A percentile compares a stretch with the other conserved stretches of the same genome.
phyloP scores from a whole-genome alignment of 129 eudicot species.

The Flaveria linearis region DNA sequence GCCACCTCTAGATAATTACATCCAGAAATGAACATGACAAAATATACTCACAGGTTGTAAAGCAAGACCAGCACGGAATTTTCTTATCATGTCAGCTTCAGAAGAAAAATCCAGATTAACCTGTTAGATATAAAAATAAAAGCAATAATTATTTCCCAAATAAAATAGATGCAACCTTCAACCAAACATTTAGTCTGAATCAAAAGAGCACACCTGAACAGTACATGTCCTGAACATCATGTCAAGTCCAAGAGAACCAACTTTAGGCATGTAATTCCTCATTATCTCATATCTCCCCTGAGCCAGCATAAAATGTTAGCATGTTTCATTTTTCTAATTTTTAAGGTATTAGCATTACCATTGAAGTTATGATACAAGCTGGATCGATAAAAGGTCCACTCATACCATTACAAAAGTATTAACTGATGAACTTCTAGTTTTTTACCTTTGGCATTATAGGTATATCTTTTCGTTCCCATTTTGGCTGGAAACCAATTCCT shows the following conservation, averaged over 20 bases:
- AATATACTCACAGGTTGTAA: constrained; percentile 87
- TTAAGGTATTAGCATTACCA: not conserved
- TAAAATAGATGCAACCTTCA: not conserved
- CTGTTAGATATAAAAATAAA: constrained; percentile 39
- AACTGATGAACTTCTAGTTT: not conserved
- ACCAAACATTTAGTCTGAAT: not conserved
- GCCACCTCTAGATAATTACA: constrained; percentile 13
- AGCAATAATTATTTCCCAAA: not conserved
- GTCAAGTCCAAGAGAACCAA: constrained; percentile 94
- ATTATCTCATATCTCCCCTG: constrained; percentile 97
- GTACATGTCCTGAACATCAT: constrained; percentile 99
- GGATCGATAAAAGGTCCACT: not conserved
- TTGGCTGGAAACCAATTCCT: constrained; percentile 96
- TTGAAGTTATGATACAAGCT: not conserved
- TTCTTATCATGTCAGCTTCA: constrained; percentile 97
- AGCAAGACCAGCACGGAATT: constrained; percentile 97
- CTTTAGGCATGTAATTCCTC: constrained; percentile 98
- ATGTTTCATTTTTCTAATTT: constrained; percentile 11
- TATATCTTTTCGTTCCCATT: constrained; percentile 78
- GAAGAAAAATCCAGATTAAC: constrained; percentile 95
- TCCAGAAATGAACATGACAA: constrained; percentile 6
- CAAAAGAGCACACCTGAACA: constrained; percentile 67
- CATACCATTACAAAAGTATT: not conserved
- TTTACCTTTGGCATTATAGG: constrained; percentile 98
- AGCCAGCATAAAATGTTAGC: constrained; percentile 38